Evolutionary conservation across 805 yeast species (phyloP), one percentile per base, ranked within the genome.

Genomic region (Tetrapisispora taiwanensis): DNA sequence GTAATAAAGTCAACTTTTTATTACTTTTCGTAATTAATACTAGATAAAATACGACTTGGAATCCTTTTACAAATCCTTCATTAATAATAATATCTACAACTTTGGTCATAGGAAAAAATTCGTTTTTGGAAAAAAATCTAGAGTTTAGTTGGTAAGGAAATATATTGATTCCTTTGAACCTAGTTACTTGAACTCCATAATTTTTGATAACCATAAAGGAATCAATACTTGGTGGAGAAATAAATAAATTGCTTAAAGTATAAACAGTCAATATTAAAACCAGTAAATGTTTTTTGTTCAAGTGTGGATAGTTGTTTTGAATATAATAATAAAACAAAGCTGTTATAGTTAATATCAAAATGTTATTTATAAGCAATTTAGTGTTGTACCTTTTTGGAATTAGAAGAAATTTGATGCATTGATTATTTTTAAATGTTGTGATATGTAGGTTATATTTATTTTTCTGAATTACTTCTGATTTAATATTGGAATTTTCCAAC

Each of bases 31-130:
- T 72, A 30, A 83, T 64, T 4, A 83, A 66, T 35, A 81, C 76
- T 58, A 84, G 63, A 54, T 83, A 80, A 57, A 72, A 80, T 2
- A 80, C 67, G 9, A 83, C 86, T 48, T 79, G 79, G 48, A 78
- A 74, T 6, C 81, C 81, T 44, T 70, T 70, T 36, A 46, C 45
- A 56, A 85, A 84, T 0, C 84, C 89, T 59, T 85, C 95, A 56
- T 83, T 83, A 22, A 85, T 78, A 0, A 82, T 74, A 10, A 84
- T 59, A 58, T 84, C 90, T 4, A 74, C 71, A 42, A 84, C 70
- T 37, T 68, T 67, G 38, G 72, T 74, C 32, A 70, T 62, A 0
- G 88, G 81, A 10, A 81, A 70, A 56, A 84, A 81, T 24, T 63
- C 46, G 14, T 42, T 39, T 19, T 44, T 39, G 17, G 31, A 39